Evolutionary conservation across 192 early-diverging fungal genomes (phyloP), one percentile per base, ranked within the genome.

Genomic region (Gamsiella multidivaricata): DNA sequence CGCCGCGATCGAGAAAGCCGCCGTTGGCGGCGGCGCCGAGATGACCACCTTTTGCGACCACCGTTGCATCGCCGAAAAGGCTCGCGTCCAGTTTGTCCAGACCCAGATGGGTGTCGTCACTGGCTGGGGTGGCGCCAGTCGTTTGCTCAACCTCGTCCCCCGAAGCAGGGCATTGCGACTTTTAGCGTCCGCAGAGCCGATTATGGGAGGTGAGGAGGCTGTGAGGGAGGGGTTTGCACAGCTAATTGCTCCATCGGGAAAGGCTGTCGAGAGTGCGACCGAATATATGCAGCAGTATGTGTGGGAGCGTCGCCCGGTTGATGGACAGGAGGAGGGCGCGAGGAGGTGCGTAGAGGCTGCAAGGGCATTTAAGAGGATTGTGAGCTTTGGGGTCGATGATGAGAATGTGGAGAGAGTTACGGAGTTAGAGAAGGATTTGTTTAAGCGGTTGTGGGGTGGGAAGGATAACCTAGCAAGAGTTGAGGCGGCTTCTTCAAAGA

Each of bases 1-100:
- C 12, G 90, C 89, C 5, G 84, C 87, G 0, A 81, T 91, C 18
- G 82, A 87, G 29, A 86, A 87, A 39, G 76, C 82, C n/a, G 89
- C 90, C 29, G 75, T 92, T 20, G 91, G 90, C 10, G 91, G 90
- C 14, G 91, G 91, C 2, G 87, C 88, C 4, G 91, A 92, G 55
- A 67, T 91, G 43, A 80, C 85, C 1, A 84, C 87, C 6, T 85
- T 83, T 15, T 87, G 85, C 71, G 91, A 92, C 46, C 79, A 86
- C 57, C 66, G 89, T 11, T 87, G 88, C 46, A 55, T 87, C 18
- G 41, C 70, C 17, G 61, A 61, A 3, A 37, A 55, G 1, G 78
- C 86, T 6, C 64, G 61, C n/a, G 49, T 89, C n/a, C 80, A 83
- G 23, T 91, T 91, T 69, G 80, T 91, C 2, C 88, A 92, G 56